Conservation (phyloP, 2,329 filamentous ascomycete species). For the Davidsoniella virescens region DNA sequence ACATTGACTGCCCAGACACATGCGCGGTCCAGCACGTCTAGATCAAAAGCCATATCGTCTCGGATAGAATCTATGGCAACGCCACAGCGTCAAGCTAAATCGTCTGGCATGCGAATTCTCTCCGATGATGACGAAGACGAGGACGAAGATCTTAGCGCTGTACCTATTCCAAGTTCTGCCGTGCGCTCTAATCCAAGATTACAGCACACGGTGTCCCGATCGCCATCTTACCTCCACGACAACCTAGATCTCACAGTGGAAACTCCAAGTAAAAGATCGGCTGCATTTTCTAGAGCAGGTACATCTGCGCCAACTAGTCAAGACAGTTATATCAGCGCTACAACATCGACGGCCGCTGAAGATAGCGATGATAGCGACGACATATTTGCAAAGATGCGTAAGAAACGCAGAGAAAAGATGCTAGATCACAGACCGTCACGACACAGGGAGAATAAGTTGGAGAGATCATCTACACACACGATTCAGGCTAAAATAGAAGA, state of each 20-base stretch:
- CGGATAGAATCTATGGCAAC: too few species aligned
- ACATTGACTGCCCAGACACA: too few species aligned
- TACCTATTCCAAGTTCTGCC: constrained; percentile 16
- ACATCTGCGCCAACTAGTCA: neutral
- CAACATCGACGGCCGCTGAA: neutral
- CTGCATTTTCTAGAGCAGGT: too few species aligned
- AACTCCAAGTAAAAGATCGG: constrained; percentile 37
- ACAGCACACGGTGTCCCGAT: too few species aligned
- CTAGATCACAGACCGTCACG: neutral
- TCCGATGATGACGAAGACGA: constrained; percentile 18
- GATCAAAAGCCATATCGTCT: too few species aligned
- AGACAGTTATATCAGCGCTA: neutral
- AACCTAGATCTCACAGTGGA: neutral
- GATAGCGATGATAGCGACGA: neutral
- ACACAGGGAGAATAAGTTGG: neutral
- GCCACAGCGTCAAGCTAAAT: too few species aligned
- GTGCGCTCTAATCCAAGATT: neutral
- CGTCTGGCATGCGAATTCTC: neutral
- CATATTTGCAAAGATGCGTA: constrained; percentile 1
- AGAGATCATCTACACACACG: neutral
- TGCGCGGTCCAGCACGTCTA: too few species aligned
- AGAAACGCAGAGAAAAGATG: constrained; percentile 2
- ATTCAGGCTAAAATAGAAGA: neutral
- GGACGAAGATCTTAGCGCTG: constrained; percentile 43
- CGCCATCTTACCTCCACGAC: neutral